These are phyloP conservation scores for Ophiocytium majus DNA, from an alignment of 352 stramenopile species.

Conservation along the genomic window DNA sequence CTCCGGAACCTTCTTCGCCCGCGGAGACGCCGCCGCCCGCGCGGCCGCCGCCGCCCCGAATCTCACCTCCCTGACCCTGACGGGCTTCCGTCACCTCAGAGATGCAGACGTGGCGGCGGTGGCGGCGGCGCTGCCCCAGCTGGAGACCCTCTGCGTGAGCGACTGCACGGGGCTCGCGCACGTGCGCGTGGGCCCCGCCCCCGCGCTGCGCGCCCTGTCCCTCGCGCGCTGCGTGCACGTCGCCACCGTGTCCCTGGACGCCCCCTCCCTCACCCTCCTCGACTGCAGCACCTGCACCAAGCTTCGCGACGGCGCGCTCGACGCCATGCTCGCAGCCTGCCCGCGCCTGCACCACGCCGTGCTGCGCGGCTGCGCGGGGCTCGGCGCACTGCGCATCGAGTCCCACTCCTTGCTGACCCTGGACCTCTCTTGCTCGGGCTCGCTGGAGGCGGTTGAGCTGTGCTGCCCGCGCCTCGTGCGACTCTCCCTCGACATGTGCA, in stretches of 20 bases:
- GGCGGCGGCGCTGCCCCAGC: slow-evolving; percentile 27
- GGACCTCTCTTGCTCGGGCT: slow-evolving; percentile 41
- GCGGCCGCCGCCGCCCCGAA: neutral
- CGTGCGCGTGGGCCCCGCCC: slow-evolving; percentile 22
- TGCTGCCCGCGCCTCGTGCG: slow-evolving; percentile 29
- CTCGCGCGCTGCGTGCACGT: slow-evolving; percentile 50
- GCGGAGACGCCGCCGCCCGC: neutral
- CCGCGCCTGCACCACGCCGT: slow-evolving; percentile 27
- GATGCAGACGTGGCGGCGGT: slow-evolving; percentile 46
- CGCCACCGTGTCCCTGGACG: slow-evolving; percentile 35
- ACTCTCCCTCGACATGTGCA: slow-evolving; percentile 51
- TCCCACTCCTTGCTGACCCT: slow-evolving; percentile 29
- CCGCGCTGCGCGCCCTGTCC: slow-evolving; percentile 26
- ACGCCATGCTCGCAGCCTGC: slow-evolving; percentile 30
- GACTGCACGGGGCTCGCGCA: slow-evolving; percentile 43
- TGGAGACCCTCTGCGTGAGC: slow-evolving; percentile 32
- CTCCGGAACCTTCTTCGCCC: slow-evolving; percentile 13
- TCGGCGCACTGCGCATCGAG: slow-evolving; percentile 23
- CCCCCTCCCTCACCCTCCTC: slow-evolving; percentile 30
- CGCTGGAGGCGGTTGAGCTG: slow-evolving; percentile 29
- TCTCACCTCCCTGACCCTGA: slow-evolving; percentile 1
- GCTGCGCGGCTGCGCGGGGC: slow-evolving; percentile 43
- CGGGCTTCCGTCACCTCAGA: slow-evolving; percentile 46
- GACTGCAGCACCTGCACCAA: slow-evolving; percentile 51
- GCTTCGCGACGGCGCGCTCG: slow-evolving; percentile 36